Base-by-base conservation (phyloP, 179 eudicot species). In the Heliamphora pulchella region DNA sequence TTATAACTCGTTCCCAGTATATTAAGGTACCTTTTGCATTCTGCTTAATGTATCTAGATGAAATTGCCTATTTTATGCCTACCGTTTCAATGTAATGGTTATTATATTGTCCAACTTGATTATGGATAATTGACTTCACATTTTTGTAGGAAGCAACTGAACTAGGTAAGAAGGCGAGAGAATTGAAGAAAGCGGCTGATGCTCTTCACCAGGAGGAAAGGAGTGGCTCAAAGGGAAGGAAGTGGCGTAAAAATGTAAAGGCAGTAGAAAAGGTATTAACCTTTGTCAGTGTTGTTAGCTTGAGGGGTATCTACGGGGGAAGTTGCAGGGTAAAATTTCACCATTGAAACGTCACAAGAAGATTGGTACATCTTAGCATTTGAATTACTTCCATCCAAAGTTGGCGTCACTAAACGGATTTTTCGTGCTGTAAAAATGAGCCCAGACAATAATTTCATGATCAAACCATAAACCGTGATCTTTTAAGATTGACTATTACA, bases 221-320 rank as follows among this genome's bases (percentile, higher is more conserved):
- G 84, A 89, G 88, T 88, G 98, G 99, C 57, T 85, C 83, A 47
- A 96, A 94, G 90, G 98, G 98, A 70, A 90, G 91, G 75, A 96
- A 94, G 84, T 96, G 98, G 97, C 97, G 94, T 51, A 96, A 94
- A 88, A 96, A 96, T 90, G 96, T 93, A 75, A 96, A 96, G 86
- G 87, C 93, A 47, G 96, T 94, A 13, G 93, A 94, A 81, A 96
- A 96, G 98, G 99, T 94, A 80, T 80, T 55, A 39, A 57, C 17
- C 20, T 17, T 80, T 13, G 14, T 51, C 10, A 2, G 9, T 20
- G 18, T 47, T 46, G 53, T 31, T 78, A 78, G 80, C 74, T 66
- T 15, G 48, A 13, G 77, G 50, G 18, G 48, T 1, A 39, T 15
- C 22, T 46, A 6, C 14, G 61, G 31, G 41, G 55, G n/a, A n/a